These are phyloP conservation scores for Metarhizium sp. DNA, from an alignment of 2,329 filamentous ascomycete species.

Conservation along the genomic window DNA sequence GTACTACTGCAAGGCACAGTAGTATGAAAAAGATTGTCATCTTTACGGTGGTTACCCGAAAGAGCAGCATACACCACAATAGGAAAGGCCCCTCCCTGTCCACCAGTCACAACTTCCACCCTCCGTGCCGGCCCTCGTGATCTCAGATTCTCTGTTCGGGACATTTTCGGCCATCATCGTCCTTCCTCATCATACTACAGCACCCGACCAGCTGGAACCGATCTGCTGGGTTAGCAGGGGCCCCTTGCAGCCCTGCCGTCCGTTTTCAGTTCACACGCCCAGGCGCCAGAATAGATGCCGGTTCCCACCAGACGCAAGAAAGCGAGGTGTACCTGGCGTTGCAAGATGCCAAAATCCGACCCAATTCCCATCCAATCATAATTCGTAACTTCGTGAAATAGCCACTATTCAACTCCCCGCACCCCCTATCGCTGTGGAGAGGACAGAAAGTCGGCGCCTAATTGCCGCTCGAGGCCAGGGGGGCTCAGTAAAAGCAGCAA, in stretches of 20 bases:
- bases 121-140: background rate
- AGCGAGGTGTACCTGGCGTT: conserved; percentile 29
- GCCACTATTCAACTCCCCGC: conserved; percentile 20
- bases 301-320: conserved; percentile 17
- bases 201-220: background rate
- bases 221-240: background rate
- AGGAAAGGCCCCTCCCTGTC: background rate
- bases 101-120: background rate
- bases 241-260: conserved; percentile 14
- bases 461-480: conserved; percentile 11
- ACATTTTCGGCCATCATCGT: background rate
- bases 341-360: conserved; percentile 15
- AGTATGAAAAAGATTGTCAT: background rate
- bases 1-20: background rate
- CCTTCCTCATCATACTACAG: background rate
- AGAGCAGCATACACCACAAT: background rate
- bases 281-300: conserved; percentile 9
- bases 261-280: conserved; percentile 2
- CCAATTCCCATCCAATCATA: conserved; percentile 40
- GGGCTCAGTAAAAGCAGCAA: conserved; percentile 28
- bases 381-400: conserved; percentile 39
- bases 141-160: background rate
- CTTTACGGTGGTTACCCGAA: background rate
- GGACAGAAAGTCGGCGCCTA: conserved; percentile 16
- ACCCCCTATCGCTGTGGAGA: conserved; percentile 17